Conservation (phyloP, 805 yeast species). For the Blastobotrys parvus region DNA sequence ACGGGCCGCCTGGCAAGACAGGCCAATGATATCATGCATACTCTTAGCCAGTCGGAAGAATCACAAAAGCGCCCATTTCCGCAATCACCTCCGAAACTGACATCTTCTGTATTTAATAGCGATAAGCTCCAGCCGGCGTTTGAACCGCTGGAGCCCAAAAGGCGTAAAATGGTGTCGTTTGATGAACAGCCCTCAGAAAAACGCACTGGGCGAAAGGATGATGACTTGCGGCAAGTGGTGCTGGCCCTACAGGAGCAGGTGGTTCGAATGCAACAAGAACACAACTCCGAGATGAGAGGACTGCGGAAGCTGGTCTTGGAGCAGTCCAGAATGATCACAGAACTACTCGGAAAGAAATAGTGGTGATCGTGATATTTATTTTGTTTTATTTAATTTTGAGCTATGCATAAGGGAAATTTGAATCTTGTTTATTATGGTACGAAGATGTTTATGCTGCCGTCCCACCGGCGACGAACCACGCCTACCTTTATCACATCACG, state of each 20-base stretch:
- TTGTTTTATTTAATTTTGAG: too few relatives aligned
- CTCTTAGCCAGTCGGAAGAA: background rate
- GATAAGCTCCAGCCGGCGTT: background rate
- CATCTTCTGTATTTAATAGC: background rate
- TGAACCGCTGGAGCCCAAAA: background rate
- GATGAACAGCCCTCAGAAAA: background rate
- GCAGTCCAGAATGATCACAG: background rate
- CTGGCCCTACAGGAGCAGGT: slow-evolving; percentile 4
- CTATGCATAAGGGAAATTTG: too few relatives aligned
- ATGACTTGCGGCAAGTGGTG: slow-evolving; percentile 2
- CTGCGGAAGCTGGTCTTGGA: background rate
- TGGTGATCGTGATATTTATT: too few relatives aligned
- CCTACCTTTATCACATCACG: background rate
- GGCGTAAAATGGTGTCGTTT: slow-evolving; percentile 5
- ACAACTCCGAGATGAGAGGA: background rate
- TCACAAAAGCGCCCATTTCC: background rate
- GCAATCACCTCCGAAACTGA: background rate
- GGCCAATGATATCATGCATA: background rate
- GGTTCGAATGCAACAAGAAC: slow-evolving; percentile 2
- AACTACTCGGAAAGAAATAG: background rate
- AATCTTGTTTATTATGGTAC: too few relatives aligned
- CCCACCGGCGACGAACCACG: too few relatives aligned
- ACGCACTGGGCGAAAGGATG: background rate
- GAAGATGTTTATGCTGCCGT: too few relatives aligned
- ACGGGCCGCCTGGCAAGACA: slow-evolving; percentile 4